Evolutionary conservation across 1,139 yeast genomes (phyloP), one percentile per base, ranked within the genome.

Genomic region (Saccharomyces hybrid): DNA sequence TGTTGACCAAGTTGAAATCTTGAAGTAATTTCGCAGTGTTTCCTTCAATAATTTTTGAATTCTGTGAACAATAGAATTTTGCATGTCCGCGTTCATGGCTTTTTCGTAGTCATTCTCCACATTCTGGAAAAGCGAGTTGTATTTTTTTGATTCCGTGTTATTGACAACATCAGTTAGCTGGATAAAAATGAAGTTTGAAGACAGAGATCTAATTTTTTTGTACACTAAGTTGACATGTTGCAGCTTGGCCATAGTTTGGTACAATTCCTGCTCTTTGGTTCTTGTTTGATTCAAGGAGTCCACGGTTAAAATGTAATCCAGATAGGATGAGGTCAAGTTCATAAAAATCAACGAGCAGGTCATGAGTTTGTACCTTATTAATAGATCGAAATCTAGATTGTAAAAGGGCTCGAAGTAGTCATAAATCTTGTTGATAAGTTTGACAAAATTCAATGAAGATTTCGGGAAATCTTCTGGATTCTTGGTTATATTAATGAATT

Each of bases 341-440:
- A 89, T 70, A 66, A 89, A 96, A 41, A 89, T 82, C 27, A 81
- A 82, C 8, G 88, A 80, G 28, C 88, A 79, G 55, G 85, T 84
- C 62, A 81, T 79, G 54, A 88, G 73, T 63, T 89, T 88, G 63
- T 80, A 85, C 55, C 81, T 81, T 46, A 81, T 79, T 27, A 87
- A 75, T 13, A 84, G 75, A 46, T 84, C 65, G 51, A 68, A 67
- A 28, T 69, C 66, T 6, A 68, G 54, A 13, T 62, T 62, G 60
- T 71, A 72, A 52, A 73, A 69, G 16, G 70, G 71, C 46, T 64
- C 62, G 49, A 74, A 86, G 59, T 84, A 86, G 46, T 75, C 76
- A 6, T 88, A 87, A 47, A 88, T 76, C 52, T 83, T 84, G 57
- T 84, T 85, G 41, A 90, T 73, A 34, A 90, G 72, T 54, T 73